Evolutionary conservation across 1,284 basidiomycete genomes (phyloP).

Genomic region (Veloporphyrellus conicus): DNA sequence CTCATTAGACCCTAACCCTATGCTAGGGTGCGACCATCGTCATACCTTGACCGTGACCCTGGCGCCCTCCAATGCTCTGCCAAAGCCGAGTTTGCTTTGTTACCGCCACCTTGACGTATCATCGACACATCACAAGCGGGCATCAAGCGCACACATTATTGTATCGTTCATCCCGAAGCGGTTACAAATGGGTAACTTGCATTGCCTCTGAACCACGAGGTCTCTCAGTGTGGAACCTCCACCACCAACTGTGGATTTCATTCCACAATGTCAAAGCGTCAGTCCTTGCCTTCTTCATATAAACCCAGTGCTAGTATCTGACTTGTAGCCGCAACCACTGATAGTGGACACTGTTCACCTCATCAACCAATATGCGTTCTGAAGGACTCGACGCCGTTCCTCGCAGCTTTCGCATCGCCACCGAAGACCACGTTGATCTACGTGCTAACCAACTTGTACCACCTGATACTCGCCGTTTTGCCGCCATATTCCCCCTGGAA

Average conservation of each 20-base stretch:
- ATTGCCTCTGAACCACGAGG: conserved; percentile 16
- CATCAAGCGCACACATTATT: background rate
- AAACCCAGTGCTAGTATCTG: conserved; percentile 6
- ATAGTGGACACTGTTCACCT: conserved; percentile 4
- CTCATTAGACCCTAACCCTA: conserved; percentile 17
- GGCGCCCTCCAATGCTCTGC: too few species aligned
- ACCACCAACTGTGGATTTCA: conserved; percentile 23
- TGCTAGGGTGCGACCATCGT: background rate
- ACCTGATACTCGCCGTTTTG: conserved; percentile 31
- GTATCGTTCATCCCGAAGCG: conserved; percentile 3
- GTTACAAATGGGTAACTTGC: conserved; percentile 2
- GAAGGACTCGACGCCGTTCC: conserved; percentile 2
- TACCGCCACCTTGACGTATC: too few species aligned
- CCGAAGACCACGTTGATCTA: conserved; percentile 2
- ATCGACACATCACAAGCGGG: background rate
- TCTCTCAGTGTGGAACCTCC: conserved; percentile 17
- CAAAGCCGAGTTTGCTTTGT: too few species aligned
- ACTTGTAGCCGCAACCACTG: background rate
- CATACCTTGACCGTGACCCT: too few species aligned
- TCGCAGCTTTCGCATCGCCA: conserved; percentile 3
- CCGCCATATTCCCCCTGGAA: conserved; percentile 17
- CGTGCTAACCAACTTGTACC: background rate
- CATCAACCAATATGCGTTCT: conserved; percentile 14
- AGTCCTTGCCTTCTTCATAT: conserved; percentile 17
- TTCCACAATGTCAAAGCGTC: conserved; percentile 27